Evolutionary conservation across 192 early-diverging fungal species (phyloP).

Genomic region (Coemansia sp.): DNA sequence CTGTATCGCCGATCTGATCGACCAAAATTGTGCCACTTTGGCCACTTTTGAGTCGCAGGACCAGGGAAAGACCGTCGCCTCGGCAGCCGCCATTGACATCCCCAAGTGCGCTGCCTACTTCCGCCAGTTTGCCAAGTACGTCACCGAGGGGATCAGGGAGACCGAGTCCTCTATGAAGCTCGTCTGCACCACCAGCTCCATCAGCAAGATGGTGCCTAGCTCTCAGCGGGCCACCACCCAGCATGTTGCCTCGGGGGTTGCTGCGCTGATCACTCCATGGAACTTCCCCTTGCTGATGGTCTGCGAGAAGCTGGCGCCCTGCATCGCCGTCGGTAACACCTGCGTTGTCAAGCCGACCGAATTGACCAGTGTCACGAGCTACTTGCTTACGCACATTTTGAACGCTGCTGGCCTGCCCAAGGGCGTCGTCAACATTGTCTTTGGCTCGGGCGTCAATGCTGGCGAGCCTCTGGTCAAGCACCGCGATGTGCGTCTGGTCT

Average conservation of each 20-base stretch:
- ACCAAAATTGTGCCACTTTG: constrained; percentile 50
- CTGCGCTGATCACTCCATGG: constrained; percentile 80
- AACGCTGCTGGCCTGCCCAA: constrained; percentile 73
- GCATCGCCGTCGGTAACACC: constrained; percentile 77
- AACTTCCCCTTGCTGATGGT: constrained; percentile 73
- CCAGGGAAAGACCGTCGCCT: constrained; percentile 73
- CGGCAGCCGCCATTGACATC: constrained; percentile 67
- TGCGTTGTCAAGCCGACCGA: constrained; percentile 81
- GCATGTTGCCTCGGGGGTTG: constrained; percentile 75
- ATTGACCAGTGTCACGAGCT: constrained; percentile 63
- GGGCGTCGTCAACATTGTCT: constrained; percentile 86
- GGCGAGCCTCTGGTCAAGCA: constrained; percentile 74
- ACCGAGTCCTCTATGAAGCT: constrained; percentile 6
- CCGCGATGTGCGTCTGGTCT: constrained; percentile 65
- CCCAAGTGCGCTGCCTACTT: constrained; percentile 62
- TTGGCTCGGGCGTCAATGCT: constrained; percentile 71
- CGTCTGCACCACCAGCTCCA: constrained; percentile 6
- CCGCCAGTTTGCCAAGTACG: constrained; percentile 76
- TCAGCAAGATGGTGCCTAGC: constrained; percentile 62
- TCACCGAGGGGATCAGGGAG: constrained; percentile 65
- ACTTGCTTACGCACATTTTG: constrained; percentile 67
- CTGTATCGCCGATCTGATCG: constrained; percentile 65
- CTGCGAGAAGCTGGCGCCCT: constrained; percentile 84
- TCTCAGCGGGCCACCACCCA: constrained; percentile 47
- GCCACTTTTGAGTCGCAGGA: constrained; percentile 70